Conservation (phyloP, 1,284 basidiomycete genomes). For the Trichosporon asahii region DNA sequence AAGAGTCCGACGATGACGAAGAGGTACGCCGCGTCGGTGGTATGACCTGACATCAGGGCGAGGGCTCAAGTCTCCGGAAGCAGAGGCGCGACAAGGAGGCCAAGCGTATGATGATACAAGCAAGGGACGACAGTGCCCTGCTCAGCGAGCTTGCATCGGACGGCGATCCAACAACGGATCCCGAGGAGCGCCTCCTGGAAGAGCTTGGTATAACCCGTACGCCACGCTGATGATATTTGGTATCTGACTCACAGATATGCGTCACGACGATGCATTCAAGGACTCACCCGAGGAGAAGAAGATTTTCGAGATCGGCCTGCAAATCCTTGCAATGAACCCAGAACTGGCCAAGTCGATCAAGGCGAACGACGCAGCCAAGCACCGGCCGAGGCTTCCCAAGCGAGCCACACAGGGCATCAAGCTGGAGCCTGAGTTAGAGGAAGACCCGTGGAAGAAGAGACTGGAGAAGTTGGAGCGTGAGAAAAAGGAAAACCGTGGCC, state of each 20-base stretch:
- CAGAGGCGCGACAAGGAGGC: conserved; percentile 27
- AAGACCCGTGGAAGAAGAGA: conserved; percentile 11
- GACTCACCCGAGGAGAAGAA: conserved; percentile 41
- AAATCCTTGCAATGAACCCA: conserved; percentile 27
- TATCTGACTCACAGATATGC: conserved; percentile 12
- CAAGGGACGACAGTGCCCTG: conserved; percentile 5
- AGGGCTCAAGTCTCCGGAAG: neutral
- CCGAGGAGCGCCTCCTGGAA: conserved; percentile 29
- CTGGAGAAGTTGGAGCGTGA: neutral
- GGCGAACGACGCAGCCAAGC: conserved; percentile 42
- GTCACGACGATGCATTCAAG: conserved; percentile 37
- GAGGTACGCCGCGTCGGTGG: conserved; percentile 26
- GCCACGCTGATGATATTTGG: neutral
- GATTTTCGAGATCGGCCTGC: conserved; percentile 42
- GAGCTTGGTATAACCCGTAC: conserved; percentile 31
- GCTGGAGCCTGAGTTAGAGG: neutral
- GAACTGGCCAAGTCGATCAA: conserved; percentile 27
- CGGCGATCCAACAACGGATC: too few relatives aligned
- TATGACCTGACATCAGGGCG: conserved; percentile 11
- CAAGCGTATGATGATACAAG: neutral
- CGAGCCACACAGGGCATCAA: neutral
- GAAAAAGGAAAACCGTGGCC: neutral
- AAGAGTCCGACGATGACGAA: conserved; percentile 29
- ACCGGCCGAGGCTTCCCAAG: conserved; percentile 11
- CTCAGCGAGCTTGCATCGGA: conserved; percentile 19